Evolutionary conservation across 305 asterid genomes (phyloP), one percentile per base, ranked within the genome.

Genomic region (Fraxinus albicans): DNA sequence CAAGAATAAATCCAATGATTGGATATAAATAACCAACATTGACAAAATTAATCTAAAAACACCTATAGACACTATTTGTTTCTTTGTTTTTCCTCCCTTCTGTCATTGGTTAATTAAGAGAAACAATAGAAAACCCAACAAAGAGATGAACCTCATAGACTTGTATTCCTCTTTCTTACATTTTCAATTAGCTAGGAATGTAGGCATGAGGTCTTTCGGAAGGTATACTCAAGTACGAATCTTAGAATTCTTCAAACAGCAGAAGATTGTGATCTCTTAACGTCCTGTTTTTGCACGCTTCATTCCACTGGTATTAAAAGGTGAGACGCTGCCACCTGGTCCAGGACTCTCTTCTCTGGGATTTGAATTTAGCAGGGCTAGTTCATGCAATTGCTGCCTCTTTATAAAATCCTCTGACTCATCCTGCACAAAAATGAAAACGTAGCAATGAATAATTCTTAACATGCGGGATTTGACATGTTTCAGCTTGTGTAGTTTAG

Each of bases 201-300:
- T 70, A 77, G 82, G 81, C 47, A 76, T 29, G 79, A 80, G 77
- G 82, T 77, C 65, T 81, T 53, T 50, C 29, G 78, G 63, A 79
- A 69, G 85, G 70, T 75, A 38, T 77, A 77, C 55, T 85, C 81
- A 65, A 7, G 85, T 42, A 81, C 77, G 80, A 65, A 44, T 85
- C 84, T 73, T n/a, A 86, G 81, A 81, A 55, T 73, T 77, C 79
- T 70, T 78, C 78, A 82, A 78, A 73, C 76, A 82, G 44, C 73
- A 27, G 38, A 75, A 69, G n/a, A 83, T 17, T 35, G 40, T 69
- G 13, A 76, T 65, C 80, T 85, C 67, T 88, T 81, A 96, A 38
- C 95, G 94, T 82, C 97, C 98, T 34, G 98, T 94, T 89, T 96
- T 96, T 67, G 99, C 97, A 83, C 98, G 98, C 86, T 96, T 96